Conservation (phyloP, 1,284 basidiomycete genomes). For the Cryptococcus deneoformans region DNA sequence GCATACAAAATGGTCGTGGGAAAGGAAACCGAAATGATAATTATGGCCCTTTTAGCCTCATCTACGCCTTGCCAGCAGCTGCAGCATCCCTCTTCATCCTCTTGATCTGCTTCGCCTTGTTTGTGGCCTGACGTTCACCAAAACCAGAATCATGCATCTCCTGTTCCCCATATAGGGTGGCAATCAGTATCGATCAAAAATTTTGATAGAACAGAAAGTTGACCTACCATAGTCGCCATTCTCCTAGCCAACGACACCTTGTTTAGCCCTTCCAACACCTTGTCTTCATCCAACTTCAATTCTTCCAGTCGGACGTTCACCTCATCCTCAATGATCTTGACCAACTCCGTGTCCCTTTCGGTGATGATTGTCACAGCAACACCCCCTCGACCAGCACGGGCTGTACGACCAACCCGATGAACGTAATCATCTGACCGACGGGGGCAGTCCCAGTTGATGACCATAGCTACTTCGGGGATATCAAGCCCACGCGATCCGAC, state of each 20-base stretch:
- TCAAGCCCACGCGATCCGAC: slow-evolving; percentile 92
- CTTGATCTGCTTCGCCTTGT: slow-evolving; percentile 50
- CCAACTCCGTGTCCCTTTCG: slow-evolving; percentile 83
- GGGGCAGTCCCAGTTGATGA: slow-evolving; percentile 96
- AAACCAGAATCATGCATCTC: slow-evolving; percentile 89
- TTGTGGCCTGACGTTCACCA: slow-evolving; percentile 69
- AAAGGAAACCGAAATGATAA: too few relatives aligned
- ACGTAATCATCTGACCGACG: slow-evolving; percentile 58
- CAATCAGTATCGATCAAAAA: neutral
- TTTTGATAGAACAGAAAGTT: neutral
- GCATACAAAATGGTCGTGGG: too few relatives aligned
- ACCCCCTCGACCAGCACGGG: slow-evolving; percentile 86
- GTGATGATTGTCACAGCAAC: slow-evolving; percentile 92
- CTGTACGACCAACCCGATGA: slow-evolving; percentile 72
- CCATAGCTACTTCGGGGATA: slow-evolving; percentile 91
- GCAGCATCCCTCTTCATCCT: slow-evolving; percentile 40
- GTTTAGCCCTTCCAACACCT: slow-evolving; percentile 83
- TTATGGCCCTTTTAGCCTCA: too few relatives aligned
- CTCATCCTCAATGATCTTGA: slow-evolving; percentile 78
- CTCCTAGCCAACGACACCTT: slow-evolving; percentile 87
- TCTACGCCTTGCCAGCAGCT: neutral
- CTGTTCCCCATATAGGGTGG: slow-evolving; percentile 50
- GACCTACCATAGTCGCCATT: slow-evolving; percentile 82
- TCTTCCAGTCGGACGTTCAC: slow-evolving; percentile 73
- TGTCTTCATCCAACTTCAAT: slow-evolving; percentile 71